Percentiles rank a stretch among this genome's conserved stretches.
Evolutionary conservation across 2,329 filamentous ascomycete genomes (phyloP).

Genomic region (Fusarium austroafricanum): DNA sequence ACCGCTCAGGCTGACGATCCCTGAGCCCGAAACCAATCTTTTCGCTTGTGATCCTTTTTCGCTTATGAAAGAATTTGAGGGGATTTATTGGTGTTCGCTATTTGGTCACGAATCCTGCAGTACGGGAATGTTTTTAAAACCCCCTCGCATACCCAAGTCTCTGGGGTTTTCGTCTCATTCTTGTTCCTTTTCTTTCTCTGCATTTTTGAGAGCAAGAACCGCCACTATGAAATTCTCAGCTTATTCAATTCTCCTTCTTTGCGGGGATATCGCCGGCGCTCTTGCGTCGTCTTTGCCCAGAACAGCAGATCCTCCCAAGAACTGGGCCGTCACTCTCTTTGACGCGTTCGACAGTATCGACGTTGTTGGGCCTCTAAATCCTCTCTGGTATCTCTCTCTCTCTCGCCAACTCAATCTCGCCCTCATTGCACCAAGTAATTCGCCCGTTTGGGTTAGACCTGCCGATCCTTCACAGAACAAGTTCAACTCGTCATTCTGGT

Average conservation of each 20-base stretch:
- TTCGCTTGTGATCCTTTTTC: neutral
- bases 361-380: neutral
- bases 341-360: neutral
- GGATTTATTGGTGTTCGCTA: neutral
- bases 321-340: neutral
- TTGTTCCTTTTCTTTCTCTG: neutral
- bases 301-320: neutral
- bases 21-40: neutral
- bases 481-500: neutral
- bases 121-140: neutral
- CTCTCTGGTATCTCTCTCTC: neutral
- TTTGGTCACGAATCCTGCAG: neutral
- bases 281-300: neutral
- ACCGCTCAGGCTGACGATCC: neutral
- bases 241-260: neutral
- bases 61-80: neutral
- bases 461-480: neutral
- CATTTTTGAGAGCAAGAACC: neutral
- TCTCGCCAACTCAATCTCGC: neutral
- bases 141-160: too few species aligned
- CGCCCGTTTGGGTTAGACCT: neutral
- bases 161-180: too few species aligned
- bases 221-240: neutral
- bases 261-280: neutral
- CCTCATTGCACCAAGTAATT: neutral